Base-by-base conservation (phyloP, 345 rosid genomes). In the Boechera divaricarpa region DNA sequence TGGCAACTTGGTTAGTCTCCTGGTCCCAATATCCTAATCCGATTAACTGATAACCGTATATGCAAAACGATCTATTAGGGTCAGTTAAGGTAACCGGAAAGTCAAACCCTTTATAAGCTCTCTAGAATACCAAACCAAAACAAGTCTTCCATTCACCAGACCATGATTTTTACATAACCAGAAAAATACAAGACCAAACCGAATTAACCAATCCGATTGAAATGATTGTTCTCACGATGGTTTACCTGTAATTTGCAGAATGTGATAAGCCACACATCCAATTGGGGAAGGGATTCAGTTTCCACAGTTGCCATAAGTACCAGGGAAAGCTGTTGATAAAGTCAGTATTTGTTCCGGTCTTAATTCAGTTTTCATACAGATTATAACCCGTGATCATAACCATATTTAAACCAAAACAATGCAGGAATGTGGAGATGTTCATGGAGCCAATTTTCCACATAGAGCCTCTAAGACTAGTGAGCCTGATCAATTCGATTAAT, bases 401-500 rank as follows among this genome's bases (percentile, higher is more conserved):
- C 52, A 69, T 33, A 4, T 59, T 18, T 44, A 15, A 66, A 42
- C 55, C 15, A 61, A 69, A 55, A 54, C 57, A 39, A 67, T 49
- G 62, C 82, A 91, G 97, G 89, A 87, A 91, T 52, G 85, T 91
- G 12, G 96, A 90, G 83, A 87, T 94, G 92, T 85, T 87, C 78
- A 85, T 88, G 84, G 91, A 91, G 26, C 94, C 97, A 64, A 80
- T 94, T 33, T 82, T 90, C 53, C 85, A 84, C n/a, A 24, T 86
- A 0, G 90, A 86, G 45, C 88, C 90, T 32, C 61, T 83, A 36
- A 85, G 90, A 83, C 68, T 83, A 83, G 93, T 91, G 79, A 81
- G 83, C 51, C n/a, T 52, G 39, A 54, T 58, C 39, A 39, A 24
- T 1, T 44, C 47, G 41, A 15, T 41, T 26, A 55, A 12, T 59